Base-by-base conservation (phyloP, 116 monocot genomes). In the Trichopus zeylanicus region DNA sequence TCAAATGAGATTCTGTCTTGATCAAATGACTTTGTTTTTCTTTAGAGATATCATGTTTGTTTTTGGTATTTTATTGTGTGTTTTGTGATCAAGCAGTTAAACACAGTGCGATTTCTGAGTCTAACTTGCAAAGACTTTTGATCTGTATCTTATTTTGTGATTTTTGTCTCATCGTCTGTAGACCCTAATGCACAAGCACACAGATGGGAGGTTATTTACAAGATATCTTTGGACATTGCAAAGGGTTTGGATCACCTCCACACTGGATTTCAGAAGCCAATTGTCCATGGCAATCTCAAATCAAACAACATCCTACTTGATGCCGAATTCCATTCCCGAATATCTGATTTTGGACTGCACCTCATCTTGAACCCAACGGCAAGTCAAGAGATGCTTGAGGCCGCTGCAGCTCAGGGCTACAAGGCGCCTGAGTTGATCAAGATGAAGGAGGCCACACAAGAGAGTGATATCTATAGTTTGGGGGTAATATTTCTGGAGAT, bases 341-440 rank as follows among this genome's bases (percentile, higher is more conserved):
- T 97, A 9, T 84, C 87, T 0, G 95, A 97, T 53, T 90, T 81
- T 35, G 90, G 95, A 20, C 59, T 97, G 20, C 91, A 90, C 62
- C 81, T 90, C 23, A 69, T 97, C 6, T 53, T 97, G 51, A 84
- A 75, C 49, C 75, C 86, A 0, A 65, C 78, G 1, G 62, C 84
- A 0, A 71, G 70, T 0, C 95, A 97, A 52, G 81, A 87, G 55
- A 87, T 90, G 90, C 87, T 97, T 2, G 95, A 97, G 48, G 51
- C 76, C 6, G 70, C 77, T 0, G 76, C 76, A 8, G 64, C 78
- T 6, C 73, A 81, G 52, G 83, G 95, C 31, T 97, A 97, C 70
- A 97, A 87, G 66, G 79, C 95, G 13, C 87, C 95, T 0, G 95
- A 97, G 61, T 67, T 97, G 49, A 81, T 97, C 62, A 90, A 97